These are phyloP conservation scores for Mycena sp. DNA, from an alignment of 1,284 basidiomycete species.

Conservation along the genomic window DNA sequence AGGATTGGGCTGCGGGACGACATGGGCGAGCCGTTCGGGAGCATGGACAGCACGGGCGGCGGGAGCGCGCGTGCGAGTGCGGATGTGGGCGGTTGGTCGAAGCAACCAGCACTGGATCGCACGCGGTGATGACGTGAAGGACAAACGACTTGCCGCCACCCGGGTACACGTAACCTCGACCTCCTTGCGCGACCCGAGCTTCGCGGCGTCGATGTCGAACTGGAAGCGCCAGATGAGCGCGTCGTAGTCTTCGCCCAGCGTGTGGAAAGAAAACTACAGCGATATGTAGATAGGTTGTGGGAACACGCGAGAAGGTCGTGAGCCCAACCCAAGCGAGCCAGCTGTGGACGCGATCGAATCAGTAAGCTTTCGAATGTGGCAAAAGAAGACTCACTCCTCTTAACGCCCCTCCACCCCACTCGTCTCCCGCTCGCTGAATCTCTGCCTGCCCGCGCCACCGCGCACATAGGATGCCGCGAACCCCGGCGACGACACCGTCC, in stretches of 20 bases:
- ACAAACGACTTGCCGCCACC: conserved; percentile 54
- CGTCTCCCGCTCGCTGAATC: too few relatives aligned
- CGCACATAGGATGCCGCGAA: too few relatives aligned
- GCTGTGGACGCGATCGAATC: conserved; percentile 47
- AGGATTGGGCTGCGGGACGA: conserved; percentile 71
- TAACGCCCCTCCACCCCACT: too few relatives aligned
- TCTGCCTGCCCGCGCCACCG: too few relatives aligned
- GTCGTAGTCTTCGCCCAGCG: conserved; percentile 82
- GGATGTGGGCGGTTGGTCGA: conserved; percentile 80
- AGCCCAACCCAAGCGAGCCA: conserved; percentile 83
- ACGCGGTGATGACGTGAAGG: conserved; percentile 47
- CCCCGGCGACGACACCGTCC: conserved; percentile 33
- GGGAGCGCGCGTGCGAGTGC: conserved; percentile 74
- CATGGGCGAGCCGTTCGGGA: too few relatives aligned
- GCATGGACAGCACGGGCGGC: too few relatives aligned
- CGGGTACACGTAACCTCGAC: conserved; percentile 70
- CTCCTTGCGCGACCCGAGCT: conserved; percentile 76
- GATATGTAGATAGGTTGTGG: conserved; percentile 82
- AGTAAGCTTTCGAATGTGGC: too few relatives aligned
- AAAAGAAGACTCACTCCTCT: too few relatives aligned
- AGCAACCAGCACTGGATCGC: conserved; percentile 52
- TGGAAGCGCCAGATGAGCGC: conserved; percentile 76
- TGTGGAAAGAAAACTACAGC: conserved; percentile 83
- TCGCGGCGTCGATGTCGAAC: conserved; percentile 65
- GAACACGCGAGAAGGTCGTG: conserved; percentile 70